These are phyloP conservation scores for Hypoxylon perforatum DNA, from an alignment of 495 filamentous ascomycete species.

Conservation along the genomic window DNA sequence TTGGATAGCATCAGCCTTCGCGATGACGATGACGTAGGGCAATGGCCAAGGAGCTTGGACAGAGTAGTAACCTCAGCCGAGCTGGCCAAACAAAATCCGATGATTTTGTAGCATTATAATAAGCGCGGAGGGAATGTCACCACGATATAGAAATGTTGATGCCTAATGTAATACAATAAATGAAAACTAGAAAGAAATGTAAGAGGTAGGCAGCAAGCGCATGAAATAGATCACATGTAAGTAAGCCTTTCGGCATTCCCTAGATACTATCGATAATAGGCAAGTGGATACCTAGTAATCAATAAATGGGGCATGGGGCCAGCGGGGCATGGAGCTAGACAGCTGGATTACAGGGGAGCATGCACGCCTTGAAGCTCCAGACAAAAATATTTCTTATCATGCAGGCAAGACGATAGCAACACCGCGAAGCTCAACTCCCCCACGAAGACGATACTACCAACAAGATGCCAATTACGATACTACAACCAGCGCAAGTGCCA, in stretches of 20 bases:
- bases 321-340: slow-evolving; percentile 11
- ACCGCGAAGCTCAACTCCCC: slow-evolving; percentile 2
- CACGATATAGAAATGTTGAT: neutral
- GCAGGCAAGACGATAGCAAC: neutral
- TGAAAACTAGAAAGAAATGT: neutral
- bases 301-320: neutral
- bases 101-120: slow-evolving; percentile 20
- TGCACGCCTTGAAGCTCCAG: slow-evolving; percentile 23
- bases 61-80: slow-evolving; percentile 21
- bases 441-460: neutral
- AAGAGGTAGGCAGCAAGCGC: no score
- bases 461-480: slow-evolving; percentile 48
- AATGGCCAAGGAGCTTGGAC: slow-evolving; percentile 12
- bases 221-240: slow-evolving; percentile 31
- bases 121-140: neutral
- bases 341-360: slow-evolving; percentile 21
- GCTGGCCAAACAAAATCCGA: slow-evolving; percentile 8
- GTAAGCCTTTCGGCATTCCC: neutral
- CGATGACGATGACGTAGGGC: slow-evolving; percentile 43
- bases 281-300: no score
- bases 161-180: no score
- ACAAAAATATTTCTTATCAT: slow-evolving; percentile 32
- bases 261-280: slow-evolving; percentile 33
- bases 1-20: slow-evolving; percentile 5
- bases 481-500: slow-evolving; percentile 38